Base-by-base conservation (phyloP, 345 rosid genomes). In the Syzygium aqueum region DNA sequence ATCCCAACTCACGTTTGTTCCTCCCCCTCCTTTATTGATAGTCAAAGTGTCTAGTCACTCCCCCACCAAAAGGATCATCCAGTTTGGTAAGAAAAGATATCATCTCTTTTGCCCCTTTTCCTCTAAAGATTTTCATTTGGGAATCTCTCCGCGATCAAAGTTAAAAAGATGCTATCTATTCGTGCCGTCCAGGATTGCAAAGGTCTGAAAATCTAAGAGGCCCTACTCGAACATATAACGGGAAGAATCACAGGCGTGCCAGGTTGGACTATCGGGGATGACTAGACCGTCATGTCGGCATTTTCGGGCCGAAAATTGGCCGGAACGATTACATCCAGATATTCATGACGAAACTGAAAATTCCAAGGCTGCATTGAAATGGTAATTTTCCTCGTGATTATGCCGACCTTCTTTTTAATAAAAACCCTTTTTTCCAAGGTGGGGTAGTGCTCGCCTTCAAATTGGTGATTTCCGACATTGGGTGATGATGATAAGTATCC, bases 1-100 rank as follows among this genome's bases (percentile, higher is more conserved):
- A 90, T 8, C 28, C 86, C 87, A 88, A 86, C 80, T 86, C 90
- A 82, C 63, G 63, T 57, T 57, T 23, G 63, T 84, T 37, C 28
- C 85, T 21, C 46, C 14, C 61, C 11, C 86, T 89, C 89, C 46
- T 43, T 43, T 87, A 6, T 80, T 37, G 25, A 52, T 50, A 51
- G 92, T 93, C 93, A 91, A 90, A 85, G 61, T 40, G 67, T 56
- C 22, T 27, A 86, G 77, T 51, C 87, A 84, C 84, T 86, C 43
- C 5, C 86, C 27, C 77, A 3, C 51, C 65, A 33, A 46, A 46
- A 51, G 15, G 86, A 52, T 65, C 21, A 19, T 25, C 59, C 37
- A 16, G 63, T n/a, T 30, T 25, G 43, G 14, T 27, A 4, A 85
- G 23, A 40, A 57, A 53, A 27, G 49, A 73, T 65, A 30, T 37